Evolutionary conservation across 345 rosid genomes (phyloP).

Genomic region (Heritiera littoralis): DNA sequence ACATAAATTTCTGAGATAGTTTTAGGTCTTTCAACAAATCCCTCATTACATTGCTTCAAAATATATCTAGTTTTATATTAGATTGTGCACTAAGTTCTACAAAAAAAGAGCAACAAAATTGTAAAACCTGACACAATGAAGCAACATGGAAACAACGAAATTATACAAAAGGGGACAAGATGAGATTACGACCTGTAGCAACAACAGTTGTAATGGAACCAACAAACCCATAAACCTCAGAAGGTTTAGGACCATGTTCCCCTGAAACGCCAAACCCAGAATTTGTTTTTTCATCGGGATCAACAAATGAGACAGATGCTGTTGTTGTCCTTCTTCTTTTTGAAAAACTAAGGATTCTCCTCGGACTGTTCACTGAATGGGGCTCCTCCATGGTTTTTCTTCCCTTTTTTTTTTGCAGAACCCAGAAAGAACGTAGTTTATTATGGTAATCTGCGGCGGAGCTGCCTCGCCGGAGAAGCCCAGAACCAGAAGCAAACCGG

Average conservation of each 20-base stretch:
- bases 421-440: background rate
- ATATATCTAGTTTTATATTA: background rate
- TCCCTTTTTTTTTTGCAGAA: background rate
- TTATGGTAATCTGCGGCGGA: background rate
- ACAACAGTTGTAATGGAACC: conserved; percentile 80
- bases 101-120: background rate
- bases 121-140: background rate
- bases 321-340: conserved; percentile 48
- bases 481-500: too few relatives aligned
- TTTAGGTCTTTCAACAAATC: background rate
- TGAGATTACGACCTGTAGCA: conserved; percentile 51
- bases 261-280: conserved; percentile 55
- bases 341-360: conserved; percentile 66
- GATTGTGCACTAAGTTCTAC: background rate
- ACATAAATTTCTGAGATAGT: background rate
- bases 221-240: conserved; percentile 88
- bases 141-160: background rate
- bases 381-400: conserved; percentile 55
- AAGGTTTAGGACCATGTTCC: conserved; percentile 75
- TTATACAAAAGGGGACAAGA: background rate
- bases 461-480: too few relatives aligned
- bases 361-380: conserved; percentile 71
- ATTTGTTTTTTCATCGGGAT: conserved; percentile 39
- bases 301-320: conserved; percentile 35
- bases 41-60: background rate